Conservation (phyloP, 2,329 filamentous ascomycete species). For the Calycina herbarum region DNA sequence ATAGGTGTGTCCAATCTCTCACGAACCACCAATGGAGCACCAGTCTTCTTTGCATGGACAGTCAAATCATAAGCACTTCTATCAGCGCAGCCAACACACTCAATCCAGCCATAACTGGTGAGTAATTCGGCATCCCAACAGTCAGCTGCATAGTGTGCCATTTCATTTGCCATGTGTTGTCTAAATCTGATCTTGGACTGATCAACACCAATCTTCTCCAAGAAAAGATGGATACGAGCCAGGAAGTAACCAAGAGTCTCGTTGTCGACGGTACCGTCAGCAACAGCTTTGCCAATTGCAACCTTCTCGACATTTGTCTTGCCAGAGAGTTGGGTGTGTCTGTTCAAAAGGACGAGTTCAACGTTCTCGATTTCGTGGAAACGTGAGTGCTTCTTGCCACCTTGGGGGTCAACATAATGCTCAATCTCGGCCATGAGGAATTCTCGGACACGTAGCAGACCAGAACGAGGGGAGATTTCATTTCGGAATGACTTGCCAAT, state of each 20-base stretch:
- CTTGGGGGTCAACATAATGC: constrained; percentile 92
- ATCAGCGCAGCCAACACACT: constrained; percentile 96
- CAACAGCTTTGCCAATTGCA: constrained; percentile 83
- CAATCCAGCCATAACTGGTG: constrained; percentile 94
- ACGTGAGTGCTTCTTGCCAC: constrained; percentile 90
- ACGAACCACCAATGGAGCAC: constrained; percentile 79
- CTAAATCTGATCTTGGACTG: constrained; percentile 88
- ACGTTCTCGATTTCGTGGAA: constrained; percentile 84
- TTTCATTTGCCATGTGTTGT: constrained; percentile 91
- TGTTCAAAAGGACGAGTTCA: constrained; percentile 81
- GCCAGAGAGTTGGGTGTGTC: constrained; percentile 81
- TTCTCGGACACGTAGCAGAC: constrained; percentile 90
- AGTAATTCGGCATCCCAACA: constrained; percentile 97
- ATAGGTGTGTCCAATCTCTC: constrained; percentile 77
- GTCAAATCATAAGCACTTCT: constrained; percentile 91
- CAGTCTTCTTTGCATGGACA: constrained; percentile 92
- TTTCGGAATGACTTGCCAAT: constrained; percentile 99
- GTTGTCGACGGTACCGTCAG: constrained; percentile 83
- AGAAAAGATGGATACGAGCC: constrained; percentile 87
- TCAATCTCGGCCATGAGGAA: constrained; percentile 99
- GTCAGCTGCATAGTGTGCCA: constrained; percentile 93
- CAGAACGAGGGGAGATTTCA: constrained; percentile 91
- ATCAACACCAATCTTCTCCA: constrained; percentile 85
- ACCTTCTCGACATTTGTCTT: constrained; percentile 74
- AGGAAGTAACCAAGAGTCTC: constrained; percentile 98